Evolutionary conservation across 257 asterid species (phyloP), one percentile per base, ranked within the genome.

Genomic region (Solanum pimpinellifolium): DNA sequence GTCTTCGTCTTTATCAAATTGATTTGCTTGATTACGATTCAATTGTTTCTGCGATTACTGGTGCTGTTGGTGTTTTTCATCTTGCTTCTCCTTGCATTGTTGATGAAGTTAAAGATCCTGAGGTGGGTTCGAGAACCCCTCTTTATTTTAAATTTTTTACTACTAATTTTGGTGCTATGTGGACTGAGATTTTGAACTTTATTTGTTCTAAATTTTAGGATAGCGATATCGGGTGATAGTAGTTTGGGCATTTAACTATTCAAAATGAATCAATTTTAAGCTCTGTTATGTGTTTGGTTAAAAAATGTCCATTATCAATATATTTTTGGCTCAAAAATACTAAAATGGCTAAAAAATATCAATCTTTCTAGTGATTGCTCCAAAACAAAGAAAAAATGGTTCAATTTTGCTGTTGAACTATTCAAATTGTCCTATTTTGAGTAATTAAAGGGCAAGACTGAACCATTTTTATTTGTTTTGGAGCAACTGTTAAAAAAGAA

Each of bases 81-180:
- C 88, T 95, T 15, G 98, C 98, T 37, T 95, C 98, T 7, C 98
- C 96, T 84, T 92, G 95, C 91, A 90, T 25, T 68, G 90, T 93
- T 69, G 94, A 92, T 82, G 86, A 87, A 75, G 98, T 94, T 88
- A 84, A 88, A 23, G 95, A 95, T 88, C 98, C 98, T 4, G 92
- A 93, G 96, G 98, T 95, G 56, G 16, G 42, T n/a, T 88, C 44
- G 35, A 13, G 27, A 84, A 27, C 13, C 33, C 13, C 8, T 23
- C 25, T 16, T 18, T 52, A 6, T 52, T 52, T 39, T 39, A 2
- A 41, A 2, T 20, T 47, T 16, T 25, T 69, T 23, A 62, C 70
- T 33, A 29, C 11, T 69, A 72, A 16, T 73, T 0, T 73, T 73
- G 27, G 29, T 73, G 0, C 0, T 1, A 73, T 9, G 18, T 0